phyloP scores from a whole-genome alignment of 2,329 filamentous ascomycete species.

The Neofusicoccum parvum region DNA sequence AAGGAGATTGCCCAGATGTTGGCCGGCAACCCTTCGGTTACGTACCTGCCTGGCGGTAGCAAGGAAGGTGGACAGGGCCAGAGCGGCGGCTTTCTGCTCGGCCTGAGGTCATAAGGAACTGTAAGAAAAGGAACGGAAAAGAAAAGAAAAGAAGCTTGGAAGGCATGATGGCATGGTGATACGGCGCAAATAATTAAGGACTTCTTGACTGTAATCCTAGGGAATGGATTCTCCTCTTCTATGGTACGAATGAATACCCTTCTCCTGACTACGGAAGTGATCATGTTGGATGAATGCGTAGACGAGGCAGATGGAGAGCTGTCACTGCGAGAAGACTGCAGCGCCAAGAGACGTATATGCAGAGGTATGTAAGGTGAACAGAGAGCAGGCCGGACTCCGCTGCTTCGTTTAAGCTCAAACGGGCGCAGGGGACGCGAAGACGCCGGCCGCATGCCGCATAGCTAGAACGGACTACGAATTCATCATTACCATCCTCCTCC shows the following conservation, averaged over 20 bases:
- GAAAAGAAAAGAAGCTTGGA: background rate
- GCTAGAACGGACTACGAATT: too few relatives aligned
- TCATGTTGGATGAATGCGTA: background rate
- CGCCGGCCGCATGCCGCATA: too few relatives aligned
- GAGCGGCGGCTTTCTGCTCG: conserved; percentile 65
- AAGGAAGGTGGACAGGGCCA: conserved; percentile 59
- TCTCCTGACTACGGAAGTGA: background rate
- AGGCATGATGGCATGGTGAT: conserved; percentile 28
- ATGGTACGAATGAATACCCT: conserved; percentile 15
- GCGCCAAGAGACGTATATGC: too few relatives aligned
- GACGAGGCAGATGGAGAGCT: too few relatives aligned
- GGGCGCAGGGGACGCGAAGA: too few relatives aligned
- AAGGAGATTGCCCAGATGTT: conserved; percentile 93
- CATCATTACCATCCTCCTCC: too few relatives aligned
- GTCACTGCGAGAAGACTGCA: too few relatives aligned
- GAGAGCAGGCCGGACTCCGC: too few relatives aligned
- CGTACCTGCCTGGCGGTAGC: conserved; percentile 80
- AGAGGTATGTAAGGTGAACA: too few relatives aligned
- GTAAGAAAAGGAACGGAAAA: conserved; percentile 6
- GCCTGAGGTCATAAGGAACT: conserved; percentile 54
- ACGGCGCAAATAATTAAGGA: conserved; percentile 23
- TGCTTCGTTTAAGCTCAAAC: too few relatives aligned
- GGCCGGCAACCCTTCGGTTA: conserved; percentile 89
- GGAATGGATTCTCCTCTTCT: conserved; percentile 39
- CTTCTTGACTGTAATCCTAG: conserved; percentile 34